phyloP scores from a whole-genome alignment of 805 yeast species.

The Nakazawaea wickerhamii region DNA sequence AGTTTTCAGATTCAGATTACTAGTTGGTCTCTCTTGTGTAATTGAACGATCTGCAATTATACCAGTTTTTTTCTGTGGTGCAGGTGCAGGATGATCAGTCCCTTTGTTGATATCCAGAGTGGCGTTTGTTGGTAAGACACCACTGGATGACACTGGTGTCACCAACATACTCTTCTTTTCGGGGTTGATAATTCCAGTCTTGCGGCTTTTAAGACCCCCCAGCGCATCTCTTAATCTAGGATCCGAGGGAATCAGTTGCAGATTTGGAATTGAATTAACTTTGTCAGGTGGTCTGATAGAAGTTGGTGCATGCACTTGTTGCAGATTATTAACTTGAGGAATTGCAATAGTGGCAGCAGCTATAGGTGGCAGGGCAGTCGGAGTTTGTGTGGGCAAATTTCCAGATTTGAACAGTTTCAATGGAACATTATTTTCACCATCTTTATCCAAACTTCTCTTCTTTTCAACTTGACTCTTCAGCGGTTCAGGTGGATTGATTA shows the following conservation, averaged over 20 bases:
- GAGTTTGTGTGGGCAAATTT: background rate
- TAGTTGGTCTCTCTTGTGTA: background rate
- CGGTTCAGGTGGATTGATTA: background rate
- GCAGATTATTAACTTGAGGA: background rate
- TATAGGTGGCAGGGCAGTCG: background rate
- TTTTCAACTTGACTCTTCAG: background rate
- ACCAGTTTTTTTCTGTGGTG: background rate
- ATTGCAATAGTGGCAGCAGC: background rate
- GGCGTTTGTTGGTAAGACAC: too few relatives aligned
- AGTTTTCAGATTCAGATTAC: background rate
- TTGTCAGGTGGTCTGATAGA: too few relatives aligned
- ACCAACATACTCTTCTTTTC: too few relatives aligned
- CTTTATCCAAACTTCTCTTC: background rate
- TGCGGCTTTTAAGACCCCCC: too few relatives aligned
- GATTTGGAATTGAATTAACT: too few relatives aligned
- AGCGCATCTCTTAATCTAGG: background rate
- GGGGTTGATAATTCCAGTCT: too few relatives aligned
- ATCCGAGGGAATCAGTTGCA: background rate
- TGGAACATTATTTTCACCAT: background rate
- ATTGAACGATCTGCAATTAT: background rate
- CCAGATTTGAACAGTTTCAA: background rate
- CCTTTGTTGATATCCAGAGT: too few relatives aligned
- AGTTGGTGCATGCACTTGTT: too few relatives aligned
- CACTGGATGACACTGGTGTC: too few relatives aligned
- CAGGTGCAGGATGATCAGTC: too few relatives aligned